Base-by-base conservation (phyloP, 1,139 yeast species). In the Maudiozyma humilis region DNA sequence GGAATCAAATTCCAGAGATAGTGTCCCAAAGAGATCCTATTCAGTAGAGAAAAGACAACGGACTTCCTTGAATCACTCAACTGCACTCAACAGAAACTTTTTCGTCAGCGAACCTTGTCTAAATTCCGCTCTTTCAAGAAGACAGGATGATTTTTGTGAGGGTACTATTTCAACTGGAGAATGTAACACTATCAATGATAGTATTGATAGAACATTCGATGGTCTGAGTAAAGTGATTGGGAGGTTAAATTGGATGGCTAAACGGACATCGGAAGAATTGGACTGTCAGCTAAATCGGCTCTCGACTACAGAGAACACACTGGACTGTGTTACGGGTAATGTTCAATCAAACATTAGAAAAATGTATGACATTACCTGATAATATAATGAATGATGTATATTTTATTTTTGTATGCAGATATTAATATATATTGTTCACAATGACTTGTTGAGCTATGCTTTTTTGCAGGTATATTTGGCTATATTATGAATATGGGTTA, bases 161-260 rank as follows among this genome's bases (percentile, higher is more conserved):
- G 72, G 57, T 78, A 74, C 55, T 76, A 77, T 56, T 23, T 23
- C 6, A 6, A 23, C 27, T 6, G 10, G 8, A 23, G 82, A 77
- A 51, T 73, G 69, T 19, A 81, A 76, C 53, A 70, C 71, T 34
- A 82, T 23, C 27, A 23, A 23, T 10, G 10, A 23, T 6, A 23
- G 76, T 59, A 72, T 78, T 46, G 79, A 76, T 48, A 64, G 67
- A 47, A 76, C 78, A 50, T 58, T 78, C 50, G 75, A 73, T 49
- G 75, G 73, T 42, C 68, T 78, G 40, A 63, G 67, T 29, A 66
- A 67, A 29, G 71, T 76, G 3, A 66, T 78, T 32, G 64, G 68
- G 4, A 66, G 82, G 36, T 65, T 78, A 51, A 72, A 70, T 52
- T 68, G 66, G 39, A 63, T 78, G 44, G 82, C 82, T 1, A 45